phyloP scores from a whole-genome alignment of 495 filamentous ascomycete genomes.

The Cercophora sp. region DNA sequence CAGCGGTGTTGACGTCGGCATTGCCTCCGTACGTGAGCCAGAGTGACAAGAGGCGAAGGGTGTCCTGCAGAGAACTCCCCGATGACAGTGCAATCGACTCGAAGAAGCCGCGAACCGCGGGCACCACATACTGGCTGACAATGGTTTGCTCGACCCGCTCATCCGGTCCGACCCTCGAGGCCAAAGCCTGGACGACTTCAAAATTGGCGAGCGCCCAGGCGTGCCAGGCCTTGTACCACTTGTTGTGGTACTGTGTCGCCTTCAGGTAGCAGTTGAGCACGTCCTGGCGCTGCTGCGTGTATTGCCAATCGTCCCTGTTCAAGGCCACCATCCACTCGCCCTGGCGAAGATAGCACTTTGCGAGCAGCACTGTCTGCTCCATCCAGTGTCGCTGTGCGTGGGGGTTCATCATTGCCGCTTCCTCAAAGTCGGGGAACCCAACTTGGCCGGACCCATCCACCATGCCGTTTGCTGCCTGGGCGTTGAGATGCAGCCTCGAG shows the following conservation, averaged over 20 bases:
- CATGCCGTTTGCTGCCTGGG: conserved; percentile 48
- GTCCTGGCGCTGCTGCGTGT: conserved; percentile 67
- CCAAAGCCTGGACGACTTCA: conserved; percentile 84
- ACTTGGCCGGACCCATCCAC: conserved; percentile 46
- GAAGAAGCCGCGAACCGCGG: conserved; percentile 91
- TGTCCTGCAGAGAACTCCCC: conserved; percentile 92
- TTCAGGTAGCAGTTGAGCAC: conserved; percentile 83
- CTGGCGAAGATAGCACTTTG: conserved; percentile 90
- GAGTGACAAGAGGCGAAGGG: conserved; percentile 82
- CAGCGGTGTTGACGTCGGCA: conserved; percentile 76
- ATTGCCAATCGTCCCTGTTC: conserved; percentile 80
- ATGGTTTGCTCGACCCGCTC: conserved; percentile 49
- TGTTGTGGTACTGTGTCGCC: conserved; percentile 84
- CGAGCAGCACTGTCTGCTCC: conserved; percentile 73
- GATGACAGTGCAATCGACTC: conserved; percentile 88
- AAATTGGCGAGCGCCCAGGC: conserved; percentile 99
- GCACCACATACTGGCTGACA: conserved; percentile 83
- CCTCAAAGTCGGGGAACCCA: conserved; percentile 58
- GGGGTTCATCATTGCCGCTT: conserved; percentile 37
- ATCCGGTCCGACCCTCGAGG: conserved; percentile 57
- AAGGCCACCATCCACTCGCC: conserved; percentile 89
- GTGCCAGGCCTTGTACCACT: conserved; percentile 99
- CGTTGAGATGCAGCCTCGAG: conserved; percentile 48
- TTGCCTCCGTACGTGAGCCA: conserved; percentile 95
- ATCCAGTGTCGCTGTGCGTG: conserved; percentile 44